Evolutionary conservation across 2,329 filamentous ascomycete species (phyloP).

Genomic region (Monilinia fructicola): DNA sequence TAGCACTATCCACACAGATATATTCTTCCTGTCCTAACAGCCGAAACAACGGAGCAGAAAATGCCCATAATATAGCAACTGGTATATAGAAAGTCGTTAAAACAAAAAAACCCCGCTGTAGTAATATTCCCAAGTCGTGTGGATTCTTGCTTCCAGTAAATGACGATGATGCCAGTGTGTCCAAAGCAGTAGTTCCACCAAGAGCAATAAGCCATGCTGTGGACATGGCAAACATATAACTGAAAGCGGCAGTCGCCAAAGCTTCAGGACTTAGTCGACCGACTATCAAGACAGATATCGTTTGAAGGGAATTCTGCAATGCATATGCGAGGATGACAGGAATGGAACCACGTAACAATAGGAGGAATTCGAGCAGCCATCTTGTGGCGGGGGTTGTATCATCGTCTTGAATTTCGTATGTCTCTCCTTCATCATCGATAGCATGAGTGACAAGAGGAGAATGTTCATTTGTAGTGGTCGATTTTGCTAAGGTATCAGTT

Average conservation of each 20-base stretch:
- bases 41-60: constrained; percentile 71
- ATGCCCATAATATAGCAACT: constrained; percentile 71
- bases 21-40: constrained; percentile 75
- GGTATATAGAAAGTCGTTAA: constrained; percentile 71
- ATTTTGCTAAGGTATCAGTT: constrained; percentile 25
- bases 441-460: constrained; percentile 34
- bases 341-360: constrained; percentile 66
- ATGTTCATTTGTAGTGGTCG: constrained; percentile 38
- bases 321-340: constrained; percentile 84
- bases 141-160: constrained; percentile 81
- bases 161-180: constrained; percentile 78
- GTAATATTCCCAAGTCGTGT: constrained; percentile 72
- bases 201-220: constrained; percentile 85
- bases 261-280: constrained; percentile 77
- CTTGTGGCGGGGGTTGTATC: constrained; percentile 28
- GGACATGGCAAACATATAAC: constrained; percentile 92
- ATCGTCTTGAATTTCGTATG: constrained; percentile 34
- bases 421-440: constrained; percentile 30
- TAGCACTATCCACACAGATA: constrained; percentile 70
- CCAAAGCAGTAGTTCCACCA: constrained; percentile 81
- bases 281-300: constrained; percentile 76
- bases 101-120: constrained; percentile 75
- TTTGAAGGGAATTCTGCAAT: constrained; percentile 83
- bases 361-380: constrained; percentile 60
- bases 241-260: constrained; percentile 78